Evolutionary conservation across 2,329 filamentous ascomycete species (phyloP).

Genomic region (Verticillium klebahnii): DNA sequence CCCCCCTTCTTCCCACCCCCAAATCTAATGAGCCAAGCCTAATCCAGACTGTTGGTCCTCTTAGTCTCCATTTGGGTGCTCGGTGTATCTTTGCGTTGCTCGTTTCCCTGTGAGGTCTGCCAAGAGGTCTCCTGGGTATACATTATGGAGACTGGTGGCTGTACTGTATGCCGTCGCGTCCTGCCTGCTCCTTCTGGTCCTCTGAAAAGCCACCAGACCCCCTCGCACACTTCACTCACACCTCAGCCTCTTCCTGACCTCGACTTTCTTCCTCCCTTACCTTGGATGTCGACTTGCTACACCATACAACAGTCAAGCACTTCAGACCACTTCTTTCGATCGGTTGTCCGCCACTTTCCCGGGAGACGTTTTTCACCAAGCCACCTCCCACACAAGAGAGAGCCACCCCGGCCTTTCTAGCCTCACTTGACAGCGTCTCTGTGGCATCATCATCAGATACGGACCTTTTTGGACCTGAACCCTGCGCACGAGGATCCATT

Average conservation of each 20-base stretch:
- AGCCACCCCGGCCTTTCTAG: neutral
- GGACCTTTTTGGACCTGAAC: neutral
- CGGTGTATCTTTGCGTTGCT: conserved; percentile 9
- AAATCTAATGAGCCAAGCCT: conserved; percentile 14
- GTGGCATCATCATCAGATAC: neutral
- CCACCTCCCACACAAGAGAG: neutral
- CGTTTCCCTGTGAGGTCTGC: neutral
- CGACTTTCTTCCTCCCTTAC: neutral
- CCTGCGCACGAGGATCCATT: neutral
- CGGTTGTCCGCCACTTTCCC: too few species aligned
- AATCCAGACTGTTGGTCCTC: conserved; percentile 14
- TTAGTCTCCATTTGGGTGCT: conserved; percentile 12
- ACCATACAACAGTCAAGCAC: too few species aligned
- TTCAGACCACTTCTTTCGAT: too few species aligned
- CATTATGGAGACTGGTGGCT: neutral
- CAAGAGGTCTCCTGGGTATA: neutral
- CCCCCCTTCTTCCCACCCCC: neutral
- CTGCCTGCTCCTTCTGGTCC: neutral
- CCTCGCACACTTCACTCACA: neutral
- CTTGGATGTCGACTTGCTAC: neutral
- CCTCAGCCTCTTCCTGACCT: conserved; percentile 1
- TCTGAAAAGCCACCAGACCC: conserved; percentile 3
- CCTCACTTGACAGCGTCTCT: neutral
- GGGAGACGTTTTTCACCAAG: neutral
- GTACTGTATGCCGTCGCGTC: neutral